Percentiles rank a stretch among this genome's conserved stretches.
These are phyloP conservation scores for Solanum sparsipilum DNA, from an alignment of 257 asterid species.

Conservation along the genomic window DNA sequence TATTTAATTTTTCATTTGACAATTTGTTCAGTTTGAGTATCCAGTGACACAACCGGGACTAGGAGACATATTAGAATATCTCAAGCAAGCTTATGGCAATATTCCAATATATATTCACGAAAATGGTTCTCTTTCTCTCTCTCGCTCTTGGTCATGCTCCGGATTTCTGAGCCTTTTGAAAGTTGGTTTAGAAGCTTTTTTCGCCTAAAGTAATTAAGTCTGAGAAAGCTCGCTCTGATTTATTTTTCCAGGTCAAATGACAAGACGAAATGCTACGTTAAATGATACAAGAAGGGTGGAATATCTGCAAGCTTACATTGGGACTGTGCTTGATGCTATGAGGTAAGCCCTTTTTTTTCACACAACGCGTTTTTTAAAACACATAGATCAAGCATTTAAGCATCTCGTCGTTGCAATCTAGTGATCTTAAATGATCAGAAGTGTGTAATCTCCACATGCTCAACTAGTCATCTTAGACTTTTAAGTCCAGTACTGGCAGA, in stretches of 20 bases:
- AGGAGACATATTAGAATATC: not conserved
- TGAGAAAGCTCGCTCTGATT: not conserved
- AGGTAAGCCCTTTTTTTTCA: not conserved
- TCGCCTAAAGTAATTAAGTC: not conserved
- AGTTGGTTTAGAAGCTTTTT: not conserved
- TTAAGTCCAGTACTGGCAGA: not conserved
- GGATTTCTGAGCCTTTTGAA: not conserved
- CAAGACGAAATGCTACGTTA: constrained; percentile 3
- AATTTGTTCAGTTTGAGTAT: constrained; percentile 6
- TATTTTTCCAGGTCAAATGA: constrained; percentile 2
- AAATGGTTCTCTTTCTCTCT: constrained; percentile 19
- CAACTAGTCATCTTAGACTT: not conserved
- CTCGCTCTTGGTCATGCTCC: not conserved
- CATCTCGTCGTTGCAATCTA: not conserved
- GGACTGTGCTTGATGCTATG: constrained; percentile 20
- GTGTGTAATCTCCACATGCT: not conserved
- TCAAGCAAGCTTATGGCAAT: constrained; percentile 39
- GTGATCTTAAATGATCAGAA: not conserved
- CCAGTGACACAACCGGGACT: not conserved
- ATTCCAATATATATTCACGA: constrained; percentile 40
- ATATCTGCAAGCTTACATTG: constrained; percentile 12
- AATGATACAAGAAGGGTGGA: constrained; percentile 12
- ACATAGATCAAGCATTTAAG: not conserved
- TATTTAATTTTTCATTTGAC: constrained; percentile 21
- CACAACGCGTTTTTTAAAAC: not conserved